Base-by-base conservation (phyloP, 202 grass and related monocot species). In the Panicum hallii region DNA sequence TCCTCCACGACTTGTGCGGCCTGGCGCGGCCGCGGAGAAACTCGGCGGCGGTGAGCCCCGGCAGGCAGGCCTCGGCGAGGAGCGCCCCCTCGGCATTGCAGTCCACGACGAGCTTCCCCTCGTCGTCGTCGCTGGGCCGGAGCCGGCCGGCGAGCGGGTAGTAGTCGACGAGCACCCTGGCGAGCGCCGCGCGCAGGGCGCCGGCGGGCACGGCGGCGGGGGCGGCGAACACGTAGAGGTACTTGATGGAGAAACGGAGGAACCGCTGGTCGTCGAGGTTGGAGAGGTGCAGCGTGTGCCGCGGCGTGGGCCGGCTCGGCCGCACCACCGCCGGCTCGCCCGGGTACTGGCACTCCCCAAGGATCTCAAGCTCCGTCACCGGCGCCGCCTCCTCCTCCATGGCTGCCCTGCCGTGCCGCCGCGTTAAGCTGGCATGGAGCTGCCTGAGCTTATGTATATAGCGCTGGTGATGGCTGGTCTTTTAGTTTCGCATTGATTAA, bases 191-290 rank as follows among this genome's bases (percentile, higher is more conserved):
- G 6, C 61, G 60, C 22, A 99, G 88, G 11, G 42, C 55, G 41
- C 60, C 89, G 34, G 84, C 17, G 9, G 91, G 4, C 57, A 89
- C 78, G 12, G 89, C 74, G 69, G 75, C 56, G 44, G 7, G 1
- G 26, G 81, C 54, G 4, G 73, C 5, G 79, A 87, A 99, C 28
- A 94, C 81, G 66, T 99, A 99, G 13, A 99, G 79, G 86, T 99
- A 99, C 85, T 95, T 99, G 89, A 99, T 99, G 78, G 93, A 95
- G 93, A 99, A 99, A 1, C 96, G 88, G 70, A 99, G 74, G 93
- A 99, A 99, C 11, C 81, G 85, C 82, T 99, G 96, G 85, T 99
- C 93, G 76, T 99, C 96, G 36, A 99, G 91, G 88, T 95, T 99
- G 63, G 96, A 98, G 41, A 98, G 87, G 86, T 94, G 87, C 16